Evolutionary conservation across 768 basidiomycete species (phyloP).

Genomic region (Pilatotrama ljubarskyi): DNA sequence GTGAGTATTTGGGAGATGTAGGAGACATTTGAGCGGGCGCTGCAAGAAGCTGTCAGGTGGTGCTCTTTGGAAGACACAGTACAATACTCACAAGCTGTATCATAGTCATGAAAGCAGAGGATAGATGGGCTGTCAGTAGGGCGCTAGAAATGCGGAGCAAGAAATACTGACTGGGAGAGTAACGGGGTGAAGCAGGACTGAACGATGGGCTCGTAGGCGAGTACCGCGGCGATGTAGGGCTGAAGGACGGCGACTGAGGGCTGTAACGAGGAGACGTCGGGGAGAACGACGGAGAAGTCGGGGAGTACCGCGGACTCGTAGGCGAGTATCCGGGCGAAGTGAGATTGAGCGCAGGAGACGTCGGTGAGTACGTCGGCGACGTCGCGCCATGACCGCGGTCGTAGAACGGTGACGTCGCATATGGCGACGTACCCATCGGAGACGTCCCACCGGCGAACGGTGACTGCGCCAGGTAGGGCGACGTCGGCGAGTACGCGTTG

Average conservation of each 20-base stretch:
- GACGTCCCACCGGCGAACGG: slow-evolving; percentile 83
- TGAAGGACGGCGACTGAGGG: slow-evolving; percentile 88
- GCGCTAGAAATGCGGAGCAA: neutral
- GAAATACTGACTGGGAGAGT: slow-evolving; percentile 74
- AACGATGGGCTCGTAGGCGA: slow-evolving; percentile 91
- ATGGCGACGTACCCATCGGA: slow-evolving; percentile 79
- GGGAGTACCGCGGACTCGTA: slow-evolving; percentile 82
- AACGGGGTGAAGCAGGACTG: slow-evolving; percentile 90
- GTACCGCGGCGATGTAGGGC: slow-evolving; percentile 86
- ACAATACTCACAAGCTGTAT: slow-evolving; percentile 71
- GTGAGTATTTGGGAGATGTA: slow-evolving; percentile 90
- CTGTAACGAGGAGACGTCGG: slow-evolving; percentile 84
- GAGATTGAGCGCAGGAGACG: slow-evolving; percentile 78
- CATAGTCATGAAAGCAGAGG: neutral
- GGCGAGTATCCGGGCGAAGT: slow-evolving; percentile 73
- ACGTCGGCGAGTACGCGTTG: slow-evolving; percentile 85
- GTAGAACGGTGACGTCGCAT: slow-evolving; percentile 84
- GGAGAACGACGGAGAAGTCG: slow-evolving; percentile 82
- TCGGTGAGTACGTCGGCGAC: slow-evolving; percentile 87
- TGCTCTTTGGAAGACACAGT: no score
- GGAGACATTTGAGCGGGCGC: slow-evolving; percentile 85
- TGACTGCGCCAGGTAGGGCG: slow-evolving; percentile 85
- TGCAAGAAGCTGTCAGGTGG: slow-evolving; percentile 32
- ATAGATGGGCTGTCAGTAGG: slow-evolving; percentile 26
- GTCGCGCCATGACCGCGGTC: slow-evolving; percentile 63